Evolutionary conservation across 1,284 basidiomycete genomes (phyloP), one percentile per base, ranked within the genome.

Genomic region (Vanrija pseudolonga): DNA sequence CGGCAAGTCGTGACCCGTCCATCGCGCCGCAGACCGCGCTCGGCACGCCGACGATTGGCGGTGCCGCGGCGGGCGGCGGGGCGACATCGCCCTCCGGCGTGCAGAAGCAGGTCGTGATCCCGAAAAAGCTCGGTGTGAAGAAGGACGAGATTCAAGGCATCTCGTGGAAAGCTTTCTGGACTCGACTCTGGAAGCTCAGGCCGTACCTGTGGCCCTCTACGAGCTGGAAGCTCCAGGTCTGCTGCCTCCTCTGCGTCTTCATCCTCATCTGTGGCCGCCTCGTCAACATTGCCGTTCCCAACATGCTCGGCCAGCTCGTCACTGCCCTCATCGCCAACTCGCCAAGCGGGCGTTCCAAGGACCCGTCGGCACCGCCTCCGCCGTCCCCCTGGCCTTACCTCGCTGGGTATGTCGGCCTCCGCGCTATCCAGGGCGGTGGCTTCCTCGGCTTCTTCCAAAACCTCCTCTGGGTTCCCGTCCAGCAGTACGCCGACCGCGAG

Each of bases 391-490:
- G 69, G 71, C 56, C 62, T 15, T 61, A 64, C 24, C 67, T 74
- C 49, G 45, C 58, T 22, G 23, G 57, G 1, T 74, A 69, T 54
- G 64, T 73, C 24, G 45, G 41, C 22, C 57, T 71, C 18, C 60
- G 69, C 37, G 43, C 61, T 7, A 54, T 70, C 40, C 55, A 64
- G 19, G 60, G 65, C 19, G 55, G 50, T 19, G 66, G 65, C 18
- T 79, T 95, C 3, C 93, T 93, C 61, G 84, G 85, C 12, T 93
- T 98, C 73, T 78, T 96, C 0, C 80, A 95, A 41, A 97, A 97
- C 65, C 90, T 93, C 0, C 87, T 97, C n/a, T 98, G 98, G 68
- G 92, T 95, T 53, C 90, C 89, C 53, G 94, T 98, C 53, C 91
- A 94, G 5, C 96, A 98, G 70, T 85, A 86, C 39, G 94, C 95